Evolutionary conservation across 2,329 filamentous ascomycete genomes (phyloP).

Genomic region (Penicillium palitans): DNA sequence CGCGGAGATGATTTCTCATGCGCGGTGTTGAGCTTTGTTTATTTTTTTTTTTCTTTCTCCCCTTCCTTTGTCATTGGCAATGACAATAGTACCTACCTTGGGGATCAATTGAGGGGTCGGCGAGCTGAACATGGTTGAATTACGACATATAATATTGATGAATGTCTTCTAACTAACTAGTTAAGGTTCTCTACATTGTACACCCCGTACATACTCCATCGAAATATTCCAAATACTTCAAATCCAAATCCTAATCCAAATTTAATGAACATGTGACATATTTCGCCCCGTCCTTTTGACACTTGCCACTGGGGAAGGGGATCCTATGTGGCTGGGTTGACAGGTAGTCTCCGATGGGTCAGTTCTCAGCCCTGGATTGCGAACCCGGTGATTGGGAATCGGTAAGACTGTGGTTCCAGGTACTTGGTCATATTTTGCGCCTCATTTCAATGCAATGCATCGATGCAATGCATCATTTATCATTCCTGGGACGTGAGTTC

Average conservation of each 20-base stretch:
- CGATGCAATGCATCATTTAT: conserved; percentile 1
- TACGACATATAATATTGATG: conserved; percentile 10
- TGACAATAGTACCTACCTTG: not conserved
- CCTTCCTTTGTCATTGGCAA: not conserved
- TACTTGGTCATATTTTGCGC: conserved; percentile 13
- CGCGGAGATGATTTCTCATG: conserved; percentile 7
- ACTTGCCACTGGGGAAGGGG: conserved; percentile 6
- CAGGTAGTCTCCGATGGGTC: conserved; percentile 14
- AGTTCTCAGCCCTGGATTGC: conserved; percentile 5
- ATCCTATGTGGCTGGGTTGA: conserved; percentile 6
- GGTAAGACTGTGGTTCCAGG: conserved; percentile 5
- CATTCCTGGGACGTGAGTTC: conserved; percentile 8
- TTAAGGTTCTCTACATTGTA: not conserved
- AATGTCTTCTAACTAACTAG: not conserved
- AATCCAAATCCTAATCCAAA: conserved; percentile 9
- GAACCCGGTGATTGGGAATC: conserved; percentile 4
- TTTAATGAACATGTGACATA: conserved; percentile 18
- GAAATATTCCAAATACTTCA: conserved; percentile 7
- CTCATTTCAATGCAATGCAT: conserved; percentile 7
- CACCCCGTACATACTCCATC: not conserved
- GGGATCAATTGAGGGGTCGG: not conserved
- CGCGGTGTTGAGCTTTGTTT: not conserved
- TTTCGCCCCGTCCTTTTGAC: conserved; percentile 6
- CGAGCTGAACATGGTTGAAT: conserved; percentile 3
- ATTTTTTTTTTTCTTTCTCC: not conserved